Percentiles rank a stretch among this genome's conserved stretches.
phyloP scores from a whole-genome alignment of 257 asterid species.

The Penstemon newberryi region DNA sequence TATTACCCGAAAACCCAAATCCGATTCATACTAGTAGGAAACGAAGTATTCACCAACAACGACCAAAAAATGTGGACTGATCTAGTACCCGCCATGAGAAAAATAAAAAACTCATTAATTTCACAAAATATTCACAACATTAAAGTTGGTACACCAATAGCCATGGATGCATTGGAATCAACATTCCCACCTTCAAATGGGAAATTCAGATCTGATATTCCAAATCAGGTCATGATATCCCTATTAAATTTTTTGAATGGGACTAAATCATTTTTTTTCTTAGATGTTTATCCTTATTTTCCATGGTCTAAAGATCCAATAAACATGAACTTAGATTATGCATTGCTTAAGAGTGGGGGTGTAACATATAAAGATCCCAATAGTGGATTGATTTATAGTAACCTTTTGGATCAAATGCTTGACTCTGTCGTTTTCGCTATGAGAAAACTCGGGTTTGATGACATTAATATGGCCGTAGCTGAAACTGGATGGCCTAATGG shows the following conservation, averaged over 20 bases:
- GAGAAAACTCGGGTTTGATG: conserved; percentile 47
- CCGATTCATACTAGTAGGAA: conserved; percentile 63
- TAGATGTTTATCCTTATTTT: conserved; percentile 61
- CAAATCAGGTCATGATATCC: conserved; percentile 40
- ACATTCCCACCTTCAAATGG: conserved; percentile 75
- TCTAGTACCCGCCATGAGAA: conserved; percentile 71
- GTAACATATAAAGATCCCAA: conserved; percentile 40
- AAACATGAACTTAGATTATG: conserved; percentile 45
- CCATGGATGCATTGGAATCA: conserved; percentile 61
- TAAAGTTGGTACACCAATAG: conserved; percentile 68
- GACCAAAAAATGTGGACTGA: conserved; percentile 43
- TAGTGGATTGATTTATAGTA: conserved; percentile 55
- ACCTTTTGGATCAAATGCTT: conserved; percentile 72
- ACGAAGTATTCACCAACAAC: conserved; percentile 56
- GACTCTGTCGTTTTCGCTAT: conserved; percentile 63
- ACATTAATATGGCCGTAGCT: conserved; percentile 43
- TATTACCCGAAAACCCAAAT: conserved; percentile 57
- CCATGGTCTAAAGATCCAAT: conserved; percentile 56
- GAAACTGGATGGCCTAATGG: conserved; percentile 89
- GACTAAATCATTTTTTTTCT: conserved; percentile 53
- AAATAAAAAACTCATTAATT: conserved; percentile 41
- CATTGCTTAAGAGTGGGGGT: conserved; percentile 42
- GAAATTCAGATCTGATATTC: conserved; percentile 49
- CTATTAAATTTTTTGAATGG: conserved; percentile 52
- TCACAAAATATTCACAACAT: conserved; percentile 53